Base-by-base conservation (phyloP, 139 green algal species). In the Microglena sp. region DNA sequence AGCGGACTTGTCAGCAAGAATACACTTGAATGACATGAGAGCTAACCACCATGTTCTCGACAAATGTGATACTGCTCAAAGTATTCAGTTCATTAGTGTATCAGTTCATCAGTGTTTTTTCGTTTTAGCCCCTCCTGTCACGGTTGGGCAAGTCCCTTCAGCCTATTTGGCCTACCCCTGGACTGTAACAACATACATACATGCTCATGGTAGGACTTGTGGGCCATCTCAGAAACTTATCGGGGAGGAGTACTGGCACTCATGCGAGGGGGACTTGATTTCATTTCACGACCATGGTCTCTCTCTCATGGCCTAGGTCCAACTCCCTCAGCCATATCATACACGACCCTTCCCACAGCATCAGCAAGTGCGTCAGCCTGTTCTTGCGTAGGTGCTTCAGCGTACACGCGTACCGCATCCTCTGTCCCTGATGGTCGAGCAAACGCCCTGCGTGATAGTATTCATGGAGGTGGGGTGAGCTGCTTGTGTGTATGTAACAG, bases 331-430 rank as follows among this genome's bases (percentile, higher is more conserved):
- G 71, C 72, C 45, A 54, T 26, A 40, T 79, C 71, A 60, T 75
- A 79, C 61, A 91, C 85, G 3, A 77, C 27, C 6, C 59, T 26
- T 4, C 66, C 74, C 44, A 93, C 85, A 30, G 66, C 53, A 3
- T 35, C 28, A 3, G 92, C 92, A 35, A 98, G 77, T 4, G 46
- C 66, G 32, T 95, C 86, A 6, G 89, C 87, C 33, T 64, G 73
- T 43, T 72, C 66, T 60, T 90, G 80, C 0, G 36, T 92, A 3
- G 44, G 62, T 5, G 92, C 91, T 78, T 99, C 94, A 1, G 91
- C 90, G 76, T 98, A 98, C 54, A 98, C 86, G 0, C 94, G 69
- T 68, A 99, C 93, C 21, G 95, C 86, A 62, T 99, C 89, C 69
- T 99, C 93, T 3, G 94, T 99, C 22, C 94, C 94, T 3, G 83